Evolutionary conservation across 2,329 filamentous ascomycete species (phyloP).

Genomic region (Xylariomycetidae sp.): DNA sequence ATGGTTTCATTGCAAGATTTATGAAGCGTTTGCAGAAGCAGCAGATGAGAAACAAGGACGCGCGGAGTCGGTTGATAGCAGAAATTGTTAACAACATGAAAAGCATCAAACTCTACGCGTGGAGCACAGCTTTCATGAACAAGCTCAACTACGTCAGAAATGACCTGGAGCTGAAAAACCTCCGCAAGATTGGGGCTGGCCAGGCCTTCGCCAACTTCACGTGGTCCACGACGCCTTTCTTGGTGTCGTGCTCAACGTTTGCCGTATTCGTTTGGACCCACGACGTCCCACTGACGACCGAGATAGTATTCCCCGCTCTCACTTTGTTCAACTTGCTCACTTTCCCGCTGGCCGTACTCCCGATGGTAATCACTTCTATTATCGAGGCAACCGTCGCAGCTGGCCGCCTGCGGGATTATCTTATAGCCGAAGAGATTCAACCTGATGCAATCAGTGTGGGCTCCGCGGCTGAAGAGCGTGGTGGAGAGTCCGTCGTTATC

Average conservation of each 20-base stretch:
- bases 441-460: conserved; percentile 68
- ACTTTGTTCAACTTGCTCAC: conserved; percentile 91
- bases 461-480: conserved; percentile 64
- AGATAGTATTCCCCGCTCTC: conserved; percentile 91
- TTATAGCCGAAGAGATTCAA: conserved; percentile 86
- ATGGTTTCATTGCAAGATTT: conserved; percentile 82
- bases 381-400: conserved; percentile 95
- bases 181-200: conserved; percentile 91
- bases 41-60: conserved; percentile 99
- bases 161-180: conserved; percentile 88
- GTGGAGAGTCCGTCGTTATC: conserved; percentile 81
- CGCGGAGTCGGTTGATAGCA: conserved; percentile 85
- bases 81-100: conserved; percentile 99
- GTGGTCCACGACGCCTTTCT: conserved; percentile 94
- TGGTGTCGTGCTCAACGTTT: conserved; percentile 96
- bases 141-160: conserved; percentile 95
- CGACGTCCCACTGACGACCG: conserved; percentile 76
- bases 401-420: conserved; percentile 74
- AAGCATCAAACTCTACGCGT: conserved; percentile 97
- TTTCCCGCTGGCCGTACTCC: conserved; percentile 87
- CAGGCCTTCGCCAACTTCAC: conserved; percentile 96
- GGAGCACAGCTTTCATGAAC: conserved; percentile 95
- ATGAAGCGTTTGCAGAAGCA: conserved; percentile 94
- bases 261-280: conserved; percentile 86
- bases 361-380: conserved; percentile 96